Percentiles rank a stretch among this genome's conserved stretches.
Evolutionary conservation across 2,329 filamentous ascomycete genomes (phyloP).

Genomic region (Colletotrichum lentis): DNA sequence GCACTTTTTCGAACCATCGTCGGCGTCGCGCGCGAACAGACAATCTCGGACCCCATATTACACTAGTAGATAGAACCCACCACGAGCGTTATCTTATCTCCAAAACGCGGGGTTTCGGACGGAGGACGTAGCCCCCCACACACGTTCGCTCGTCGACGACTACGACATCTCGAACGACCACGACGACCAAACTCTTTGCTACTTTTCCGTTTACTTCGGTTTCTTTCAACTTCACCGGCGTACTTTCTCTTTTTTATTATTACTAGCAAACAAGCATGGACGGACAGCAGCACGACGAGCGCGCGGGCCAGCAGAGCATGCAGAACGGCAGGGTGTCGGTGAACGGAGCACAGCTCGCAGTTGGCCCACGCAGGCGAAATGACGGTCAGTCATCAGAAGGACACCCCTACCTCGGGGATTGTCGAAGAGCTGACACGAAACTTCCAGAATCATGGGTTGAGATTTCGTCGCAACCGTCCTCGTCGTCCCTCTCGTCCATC

Average conservation of each 20-base stretch:
- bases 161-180: constrained; percentile 17
- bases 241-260: neutral
- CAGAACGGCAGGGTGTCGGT: constrained; percentile 39
- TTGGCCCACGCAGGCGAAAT: constrained; percentile 36
- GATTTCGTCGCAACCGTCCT: constrained; percentile 89
- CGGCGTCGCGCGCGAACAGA: constrained; percentile 32
- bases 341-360: constrained; percentile 33
- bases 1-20: constrained; percentile 24
- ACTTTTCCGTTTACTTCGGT: neutral
- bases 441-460: constrained; percentile 92
- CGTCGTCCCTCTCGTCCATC: constrained; percentile 87
- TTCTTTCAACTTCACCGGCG: constrained; percentile 7
- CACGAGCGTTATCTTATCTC: constrained; percentile 35
- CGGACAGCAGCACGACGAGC: constrained; percentile 37
- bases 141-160: constrained; percentile 23
- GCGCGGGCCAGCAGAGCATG: constrained; percentile 41
- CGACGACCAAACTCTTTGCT: constrained; percentile 2
- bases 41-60: constrained; percentile 32
- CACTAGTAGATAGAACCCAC: constrained; percentile 20
- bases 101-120: constrained; percentile 37
- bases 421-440: constrained; percentile 17
- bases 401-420: constrained; percentile 33
- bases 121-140: constrained; percentile 32
- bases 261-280: constrained; percentile 26
- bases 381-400: constrained; percentile 40